A percentile compares a stretch with the other conserved stretches of the same genome.
phyloP scores from a whole-genome alignment of 371 early-diverging fungal species.

The Rhizopus sp. region DNA sequence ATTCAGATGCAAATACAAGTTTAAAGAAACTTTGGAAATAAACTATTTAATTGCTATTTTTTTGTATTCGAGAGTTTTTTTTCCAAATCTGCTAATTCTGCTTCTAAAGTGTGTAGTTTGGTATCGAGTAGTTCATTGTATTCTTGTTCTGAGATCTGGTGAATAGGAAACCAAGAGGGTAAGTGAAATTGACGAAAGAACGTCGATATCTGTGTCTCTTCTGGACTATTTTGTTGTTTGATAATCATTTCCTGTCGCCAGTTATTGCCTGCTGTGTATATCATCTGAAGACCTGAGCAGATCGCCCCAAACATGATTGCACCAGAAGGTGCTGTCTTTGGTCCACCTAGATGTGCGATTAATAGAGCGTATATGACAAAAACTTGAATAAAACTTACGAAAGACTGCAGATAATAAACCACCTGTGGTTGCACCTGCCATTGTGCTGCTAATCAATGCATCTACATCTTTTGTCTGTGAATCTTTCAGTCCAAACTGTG shows the following conservation, averaged over 20 bases:
- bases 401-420: slow-evolving; percentile 53
- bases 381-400: slow-evolving; percentile 33
- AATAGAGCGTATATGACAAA: neutral
- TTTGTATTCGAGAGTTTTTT: slow-evolving; percentile 22
- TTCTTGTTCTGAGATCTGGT: slow-evolving; percentile 45
- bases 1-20: slow-evolving; percentile 94
- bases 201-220: slow-evolving; percentile 12
- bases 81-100: slow-evolving; percentile 41
- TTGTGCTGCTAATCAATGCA: slow-evolving; percentile 56
- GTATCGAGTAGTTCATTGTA: slow-evolving; percentile 47
- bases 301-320: slow-evolving; percentile 55
- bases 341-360: slow-evolving; percentile 42
- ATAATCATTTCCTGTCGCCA: slow-evolving; percentile 42
- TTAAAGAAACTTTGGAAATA: slow-evolving; percentile 98
- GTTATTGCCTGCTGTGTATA: slow-evolving; percentile 35
- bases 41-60: slow-evolving; percentile 22
- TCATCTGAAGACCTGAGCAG: slow-evolving; percentile 31
- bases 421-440: slow-evolving; percentile 62
- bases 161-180: slow-evolving; percentile 51
- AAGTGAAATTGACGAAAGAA: slow-evolving; percentile 39
- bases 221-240: slow-evolving; percentile 5
- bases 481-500: slow-evolving; percentile 57
- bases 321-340: slow-evolving; percentile 51
- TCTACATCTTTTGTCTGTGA: slow-evolving; percentile 60
- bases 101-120: slow-evolving; percentile 42